A percentile compares a stretch with the other conserved stretches of the same genome.
Conservation (phyloP, 108 stramenopile species). For the Conticribra weissflogii region DNA sequence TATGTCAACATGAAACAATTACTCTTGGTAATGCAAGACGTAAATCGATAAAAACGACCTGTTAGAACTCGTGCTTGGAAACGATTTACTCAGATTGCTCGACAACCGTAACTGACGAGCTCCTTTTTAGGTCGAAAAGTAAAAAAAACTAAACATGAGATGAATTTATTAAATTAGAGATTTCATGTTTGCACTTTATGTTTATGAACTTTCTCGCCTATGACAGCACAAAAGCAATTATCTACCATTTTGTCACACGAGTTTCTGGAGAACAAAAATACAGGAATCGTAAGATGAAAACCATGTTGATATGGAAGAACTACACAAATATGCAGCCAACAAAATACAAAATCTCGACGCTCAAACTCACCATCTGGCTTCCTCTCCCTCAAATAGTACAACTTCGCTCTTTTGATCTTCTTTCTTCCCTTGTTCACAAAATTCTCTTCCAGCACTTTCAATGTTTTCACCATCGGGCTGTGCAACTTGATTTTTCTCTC, state of each 20-base stretch:
- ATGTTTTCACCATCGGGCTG: conserved; percentile 73
- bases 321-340: neutral
- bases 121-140: too few species aligned
- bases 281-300: neutral
- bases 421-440: conserved; percentile 89
- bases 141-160: too few species aligned
- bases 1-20: too few species aligned
- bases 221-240: too few species aligned
- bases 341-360: too few species aligned
- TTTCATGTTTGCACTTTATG: too few species aligned
- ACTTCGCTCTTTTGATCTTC: conserved; percentile 86
- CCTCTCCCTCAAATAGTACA: conserved; percentile 71
- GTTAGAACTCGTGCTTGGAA: too few species aligned
- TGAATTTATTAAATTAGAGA: too few species aligned
- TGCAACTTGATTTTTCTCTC: conserved; percentile 81
- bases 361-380: conserved; percentile 52
- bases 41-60: too few species aligned
- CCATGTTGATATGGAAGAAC: neutral
- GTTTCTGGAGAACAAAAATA: neutral
- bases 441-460: conserved; percentile 82
- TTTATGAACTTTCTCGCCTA: neutral
- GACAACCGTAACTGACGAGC: too few species aligned
- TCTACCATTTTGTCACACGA: neutral
- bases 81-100: too few species aligned
- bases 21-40: too few species aligned